Conservation (phyloP, 169 alveolate species). For the Theileria orientalis region DNA sequence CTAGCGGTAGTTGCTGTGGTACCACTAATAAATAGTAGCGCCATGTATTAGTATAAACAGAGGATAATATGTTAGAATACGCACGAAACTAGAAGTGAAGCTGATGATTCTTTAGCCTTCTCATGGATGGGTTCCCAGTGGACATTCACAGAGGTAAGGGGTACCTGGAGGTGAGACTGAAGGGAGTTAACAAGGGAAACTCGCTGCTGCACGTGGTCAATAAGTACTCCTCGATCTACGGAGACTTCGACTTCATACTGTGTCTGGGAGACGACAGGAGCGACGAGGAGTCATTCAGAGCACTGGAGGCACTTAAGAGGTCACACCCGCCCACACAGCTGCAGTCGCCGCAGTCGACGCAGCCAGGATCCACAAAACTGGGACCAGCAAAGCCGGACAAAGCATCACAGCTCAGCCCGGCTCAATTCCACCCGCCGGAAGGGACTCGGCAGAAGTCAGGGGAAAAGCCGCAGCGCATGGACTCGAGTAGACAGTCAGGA, state of each 20-base stretch:
- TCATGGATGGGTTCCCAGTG: constrained; percentile 66
- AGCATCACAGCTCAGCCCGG: neutral
- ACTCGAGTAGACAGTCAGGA: too few species aligned
- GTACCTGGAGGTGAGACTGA: constrained; percentile 33
- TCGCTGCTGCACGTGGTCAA: constrained; percentile 46
- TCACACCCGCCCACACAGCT: neutral
- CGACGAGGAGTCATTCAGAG: constrained; percentile 62
- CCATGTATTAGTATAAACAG: too few species aligned
- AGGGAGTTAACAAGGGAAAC: constrained; percentile 58
- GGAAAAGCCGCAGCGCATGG: neutral
- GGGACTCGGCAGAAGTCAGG: too few species aligned
- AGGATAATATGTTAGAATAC: too few species aligned
- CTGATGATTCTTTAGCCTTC: constrained; percentile 4
- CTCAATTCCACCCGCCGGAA: too few species aligned
- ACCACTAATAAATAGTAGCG: too few species aligned
- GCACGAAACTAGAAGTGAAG: too few species aligned
- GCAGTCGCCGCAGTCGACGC: neutral
- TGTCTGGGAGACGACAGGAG: constrained; percentile 54
- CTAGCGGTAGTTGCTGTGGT: too few species aligned
- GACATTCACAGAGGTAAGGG: constrained; percentile 61
- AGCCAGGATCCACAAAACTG: neutral
- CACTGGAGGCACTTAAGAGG: constrained; percentile 34
- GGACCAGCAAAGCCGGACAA: neutral
- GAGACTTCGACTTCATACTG: constrained; percentile 57
- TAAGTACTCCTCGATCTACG: constrained; percentile 33